Base-by-base conservation (phyloP, 805 yeast species). In the Zygosaccharomyces lentus region DNA sequence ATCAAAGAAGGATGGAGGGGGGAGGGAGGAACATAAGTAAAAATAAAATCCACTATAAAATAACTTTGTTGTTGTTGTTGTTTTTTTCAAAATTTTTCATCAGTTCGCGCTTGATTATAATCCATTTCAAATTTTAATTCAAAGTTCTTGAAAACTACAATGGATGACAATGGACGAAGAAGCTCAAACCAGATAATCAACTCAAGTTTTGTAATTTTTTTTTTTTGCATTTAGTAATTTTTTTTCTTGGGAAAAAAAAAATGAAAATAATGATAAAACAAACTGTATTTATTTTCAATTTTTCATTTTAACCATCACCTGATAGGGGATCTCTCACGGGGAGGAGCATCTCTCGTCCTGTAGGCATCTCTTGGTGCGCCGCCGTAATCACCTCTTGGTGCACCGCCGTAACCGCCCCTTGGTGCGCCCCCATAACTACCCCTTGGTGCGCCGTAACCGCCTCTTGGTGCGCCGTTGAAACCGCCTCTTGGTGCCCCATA, bases 251-350 rank as follows among this genome's bases (percentile, higher is more conserved):
- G 31, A 44, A 24, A 43, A 43, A 43, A 41, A 46, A 46, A 42
- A 38, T 43, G 41, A 43, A 46, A 46, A 43, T 44, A 46, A 49
- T 49, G 49, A 48, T 49, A 45, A 48, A 41, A 49, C 42, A 51
- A 43, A 46, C 35, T 39, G 36, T 38, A 37, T 26, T 37, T 46
- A 35, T 46, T 23, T 41, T 32, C 41, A 42, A 47, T 32, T 32
- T 43, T 46, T 45, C 42, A 34, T 24, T 39, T 24, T 32, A 36
- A 30, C 30, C 34, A 29, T 49, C 45, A 82, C 72, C 87, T 81
- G 53, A 84, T 76, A 69, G 89, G 88, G 50, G 89, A 82, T 77
- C 88, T 82, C 66, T 81, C 85, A 65, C 85, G 76, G 46, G 67
- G 61, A 56, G 76, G 78, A 50, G 65, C 65, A 55, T 75, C 81